Evolutionary conservation across 345 rosid species (phyloP), one percentile per base, ranked within the genome.

Genomic region (Rhodomyrtus tomentosa): DNA sequence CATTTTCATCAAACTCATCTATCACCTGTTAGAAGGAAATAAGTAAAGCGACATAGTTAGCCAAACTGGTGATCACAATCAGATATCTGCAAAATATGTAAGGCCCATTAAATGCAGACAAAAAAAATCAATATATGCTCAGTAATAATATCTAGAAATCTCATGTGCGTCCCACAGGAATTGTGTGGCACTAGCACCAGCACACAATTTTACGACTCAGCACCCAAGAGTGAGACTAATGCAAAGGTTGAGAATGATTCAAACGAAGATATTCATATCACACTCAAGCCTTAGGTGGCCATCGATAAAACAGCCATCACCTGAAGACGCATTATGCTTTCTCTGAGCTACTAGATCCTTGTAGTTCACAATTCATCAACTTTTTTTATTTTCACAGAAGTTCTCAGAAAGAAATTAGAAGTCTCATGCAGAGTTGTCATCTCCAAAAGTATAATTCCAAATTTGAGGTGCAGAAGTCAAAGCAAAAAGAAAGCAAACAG

Each of bases 1-100:
- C 98, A 86, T 92, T 92, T 83, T 92, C 85, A 88, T 93, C 92
- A 86, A 90, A 97, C 87, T 97, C 99, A 87, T 97, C 99, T 55
- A 97, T 95, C 86, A 97, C 98, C 99, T 95, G 91, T 72, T 83
- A 84, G 27, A 50, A 62, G 55, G 82, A 58, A 59, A 85, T 27
- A 52, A 5, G 27, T 6, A 54, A 58, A 52, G 68, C 21, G 38
- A 4, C 76, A 24, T 13, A 72, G 40, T 87, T 73, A 85, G 45
- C 79, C 45, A 68, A 68, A 68, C 79, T 36, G 79, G 79, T 36
- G 45, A 68, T 68, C 79, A 36, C 45, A 40, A 68, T 68, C 79
- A 68, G 79, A 68, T 18, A 68, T 68, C 36, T 68, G 79, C 79
- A 32, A 38, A 36, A 36, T 36, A 18, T 8, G 36, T 36, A 8